phyloP scores from a whole-genome alignment of 2,329 filamentous ascomycete species.

The Leptodontidium sp. region DNA sequence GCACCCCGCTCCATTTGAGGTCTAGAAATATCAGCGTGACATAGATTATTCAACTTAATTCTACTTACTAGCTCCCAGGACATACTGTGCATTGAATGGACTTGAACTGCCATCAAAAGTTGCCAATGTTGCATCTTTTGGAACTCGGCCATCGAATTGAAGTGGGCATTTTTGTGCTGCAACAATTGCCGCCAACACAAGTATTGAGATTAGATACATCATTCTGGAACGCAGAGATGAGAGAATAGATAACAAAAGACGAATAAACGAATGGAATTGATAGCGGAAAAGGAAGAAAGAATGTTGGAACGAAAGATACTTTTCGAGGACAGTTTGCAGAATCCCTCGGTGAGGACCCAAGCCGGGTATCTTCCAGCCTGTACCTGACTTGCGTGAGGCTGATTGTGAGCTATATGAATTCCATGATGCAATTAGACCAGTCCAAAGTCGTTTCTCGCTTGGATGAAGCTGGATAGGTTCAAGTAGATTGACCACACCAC shows the following conservation, averaged over 20 bases:
- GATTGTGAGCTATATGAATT: background rate
- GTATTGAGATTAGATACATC: slow-evolving; percentile 16
- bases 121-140: slow-evolving; percentile 48
- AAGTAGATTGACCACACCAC: background rate
- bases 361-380: background rate
- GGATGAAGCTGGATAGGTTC: background rate
- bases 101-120: slow-evolving; percentile 53
- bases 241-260: background rate
- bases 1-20: slow-evolving; percentile 59
- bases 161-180: slow-evolving; percentile 49
- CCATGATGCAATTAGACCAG: background rate
- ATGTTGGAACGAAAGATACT: background rate
- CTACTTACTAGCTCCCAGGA: slow-evolving; percentile 52
- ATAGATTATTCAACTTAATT: background rate
- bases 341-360: background rate
- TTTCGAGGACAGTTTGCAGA: background rate
- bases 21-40: slow-evolving; percentile 42
- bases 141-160: slow-evolving; percentile 58
- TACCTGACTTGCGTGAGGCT: background rate
- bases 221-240: background rate
- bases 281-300: background rate
- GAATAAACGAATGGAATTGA: background rate
- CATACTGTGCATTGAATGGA: slow-evolving; percentile 60
- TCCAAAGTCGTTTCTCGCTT: background rate
- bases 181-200: slow-evolving; percentile 25